phyloP scores from a whole-genome alignment of 2,329 filamentous ascomycete genomes.

The Aspergillus sp. region DNA sequence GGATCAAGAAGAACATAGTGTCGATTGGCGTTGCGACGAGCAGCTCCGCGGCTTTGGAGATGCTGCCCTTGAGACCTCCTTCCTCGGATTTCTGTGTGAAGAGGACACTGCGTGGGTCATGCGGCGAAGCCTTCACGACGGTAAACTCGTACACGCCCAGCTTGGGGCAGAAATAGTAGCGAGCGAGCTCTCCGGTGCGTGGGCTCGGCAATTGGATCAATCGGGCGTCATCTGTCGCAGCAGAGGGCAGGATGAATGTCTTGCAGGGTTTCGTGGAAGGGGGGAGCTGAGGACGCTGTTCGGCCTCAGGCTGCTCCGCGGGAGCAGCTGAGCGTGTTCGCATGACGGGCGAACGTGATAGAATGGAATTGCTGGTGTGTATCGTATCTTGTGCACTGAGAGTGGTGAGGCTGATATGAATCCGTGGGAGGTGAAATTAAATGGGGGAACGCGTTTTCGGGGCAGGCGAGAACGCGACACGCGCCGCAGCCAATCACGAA shows the following conservation, averaged over 20 bases:
- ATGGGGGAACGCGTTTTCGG: constrained; percentile 9
- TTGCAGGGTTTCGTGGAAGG: constrained; percentile 39
- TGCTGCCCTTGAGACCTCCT: constrained; percentile 51
- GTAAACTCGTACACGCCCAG: constrained; percentile 63
- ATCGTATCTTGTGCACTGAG: not conserved
- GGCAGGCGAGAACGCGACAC: constrained; percentile 23
- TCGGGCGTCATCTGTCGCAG: constrained; percentile 51
- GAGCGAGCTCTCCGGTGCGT: constrained; percentile 44
- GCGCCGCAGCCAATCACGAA: constrained; percentile 27
- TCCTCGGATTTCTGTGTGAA: constrained; percentile 38
- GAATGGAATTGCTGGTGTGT: not conserved
- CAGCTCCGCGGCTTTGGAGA: constrained; percentile 70
- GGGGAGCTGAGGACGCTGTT: constrained; percentile 22
- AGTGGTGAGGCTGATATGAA: not conserved
- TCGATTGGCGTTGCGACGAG: constrained; percentile 83
- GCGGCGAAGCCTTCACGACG: constrained; percentile 51
- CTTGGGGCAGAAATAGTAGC: constrained; percentile 60
- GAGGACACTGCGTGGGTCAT: constrained; percentile 55
- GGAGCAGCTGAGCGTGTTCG: constrained; percentile 26
- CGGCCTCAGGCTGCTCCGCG: constrained; percentile 13
- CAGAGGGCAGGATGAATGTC: constrained; percentile 58
- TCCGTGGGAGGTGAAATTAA: constrained; percentile 7
- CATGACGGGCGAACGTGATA: not conserved
- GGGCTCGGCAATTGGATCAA: constrained; percentile 58
- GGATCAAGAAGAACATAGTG: constrained; percentile 77